These are phyloP conservation scores for Massariosphaeria phaeospora DNA, from an alignment of 495 filamentous ascomycete genomes.

Conservation along the genomic window DNA sequence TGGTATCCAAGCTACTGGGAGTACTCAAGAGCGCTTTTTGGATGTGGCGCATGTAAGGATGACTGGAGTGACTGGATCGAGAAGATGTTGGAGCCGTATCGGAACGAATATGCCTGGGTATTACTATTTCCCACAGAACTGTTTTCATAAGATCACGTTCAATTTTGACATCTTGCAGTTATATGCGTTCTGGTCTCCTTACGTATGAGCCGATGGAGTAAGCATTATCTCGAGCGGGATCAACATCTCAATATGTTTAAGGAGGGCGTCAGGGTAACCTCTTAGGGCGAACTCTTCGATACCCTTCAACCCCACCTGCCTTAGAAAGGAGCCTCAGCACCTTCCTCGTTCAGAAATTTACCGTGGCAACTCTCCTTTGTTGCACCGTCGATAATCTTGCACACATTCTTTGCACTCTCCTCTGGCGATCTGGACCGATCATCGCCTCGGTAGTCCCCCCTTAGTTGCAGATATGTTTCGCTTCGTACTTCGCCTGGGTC, in stretches of 20 bases:
- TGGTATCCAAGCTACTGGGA: conserved; percentile 43
- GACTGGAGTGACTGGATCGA: conserved; percentile 41
- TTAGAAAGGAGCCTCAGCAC: too few species aligned
- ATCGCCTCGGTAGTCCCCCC: too few species aligned
- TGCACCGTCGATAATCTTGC: too few species aligned
- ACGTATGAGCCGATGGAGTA: conserved; percentile 27
- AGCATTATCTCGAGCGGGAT: conserved; percentile 20
- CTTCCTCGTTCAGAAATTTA: too few species aligned
- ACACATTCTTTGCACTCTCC: too few species aligned
- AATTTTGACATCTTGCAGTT: conserved; percentile 29
- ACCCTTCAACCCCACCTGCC: too few species aligned
- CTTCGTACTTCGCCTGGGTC: too few species aligned
- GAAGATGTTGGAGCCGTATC: conserved; percentile 34
- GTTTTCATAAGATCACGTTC: conserved; percentile 26
- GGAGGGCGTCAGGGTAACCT: conserved; percentile 12
- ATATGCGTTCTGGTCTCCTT: conserved; percentile 30
- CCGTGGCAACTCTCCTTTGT: too few species aligned
- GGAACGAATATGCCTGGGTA: conserved; percentile 30
- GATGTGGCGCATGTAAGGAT: conserved; percentile 38
- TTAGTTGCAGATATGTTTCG: too few species aligned
- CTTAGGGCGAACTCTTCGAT: conserved; percentile 12
- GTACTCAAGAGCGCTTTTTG: conserved; percentile 36
- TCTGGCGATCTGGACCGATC: too few species aligned
- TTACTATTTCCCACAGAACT: conserved; percentile 26
- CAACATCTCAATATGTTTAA: conserved; percentile 14